phyloP scores from a whole-genome alignment of 495 filamentous ascomycete species.

The Cercophora samala region DNA sequence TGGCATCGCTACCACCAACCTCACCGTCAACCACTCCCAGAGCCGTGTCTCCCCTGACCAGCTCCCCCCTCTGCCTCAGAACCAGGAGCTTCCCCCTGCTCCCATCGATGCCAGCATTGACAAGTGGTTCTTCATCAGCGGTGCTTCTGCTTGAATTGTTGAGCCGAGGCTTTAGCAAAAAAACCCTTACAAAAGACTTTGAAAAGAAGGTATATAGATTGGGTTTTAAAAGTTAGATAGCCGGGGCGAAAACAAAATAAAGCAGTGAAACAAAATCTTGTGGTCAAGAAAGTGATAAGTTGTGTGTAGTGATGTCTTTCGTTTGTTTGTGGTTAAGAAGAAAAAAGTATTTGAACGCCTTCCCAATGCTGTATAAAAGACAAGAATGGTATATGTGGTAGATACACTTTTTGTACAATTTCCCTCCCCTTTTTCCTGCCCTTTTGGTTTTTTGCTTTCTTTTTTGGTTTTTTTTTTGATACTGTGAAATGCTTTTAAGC shows the following conservation, averaged over 20 bases:
- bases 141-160: constrained; percentile 71
- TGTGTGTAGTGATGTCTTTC: constrained; percentile 7
- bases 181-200: no score
- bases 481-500: constrained; percentile 29
- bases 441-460: background rate
- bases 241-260: background rate
- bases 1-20: constrained; percentile 81
- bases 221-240: background rate
- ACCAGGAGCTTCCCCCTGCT: constrained; percentile 75
- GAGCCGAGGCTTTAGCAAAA: background rate
- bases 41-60: constrained; percentile 60
- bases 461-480: background rate
- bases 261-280: constrained; percentile 3
- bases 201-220: background rate
- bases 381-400: constrained; percentile 5
- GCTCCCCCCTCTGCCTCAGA: constrained; percentile 67
- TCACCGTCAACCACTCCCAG: constrained; percentile 64
- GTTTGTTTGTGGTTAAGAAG: background rate
- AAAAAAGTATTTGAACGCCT: constrained; percentile 18
- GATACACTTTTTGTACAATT: background rate
- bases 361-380: constrained; percentile 17
- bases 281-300: no score
- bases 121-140: constrained; percentile 99
- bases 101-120: constrained; percentile 95
- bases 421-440: background rate